Conservation (phyloP, 2,329 filamentous ascomycete genomes). For the Pseudopithomyces maydicus region DNA sequence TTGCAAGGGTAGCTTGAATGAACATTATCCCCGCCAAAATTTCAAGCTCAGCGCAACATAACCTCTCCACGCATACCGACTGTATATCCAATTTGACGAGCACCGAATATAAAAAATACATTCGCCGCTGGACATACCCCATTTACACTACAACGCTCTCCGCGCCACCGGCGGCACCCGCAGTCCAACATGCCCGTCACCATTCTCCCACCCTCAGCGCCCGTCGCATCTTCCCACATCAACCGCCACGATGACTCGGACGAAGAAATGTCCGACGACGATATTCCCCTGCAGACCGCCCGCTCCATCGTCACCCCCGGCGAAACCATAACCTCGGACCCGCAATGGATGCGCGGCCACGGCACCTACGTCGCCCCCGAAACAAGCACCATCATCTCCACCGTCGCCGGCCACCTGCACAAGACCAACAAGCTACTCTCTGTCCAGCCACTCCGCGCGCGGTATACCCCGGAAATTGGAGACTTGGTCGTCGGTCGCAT, state of each 20-base stretch:
- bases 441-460: constrained; percentile 84
- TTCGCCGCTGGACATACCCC: neutral
- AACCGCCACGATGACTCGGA: constrained; percentile 58
- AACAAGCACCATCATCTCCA: constrained; percentile 77
- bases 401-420: constrained; percentile 85
- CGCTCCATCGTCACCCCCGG: constrained; percentile 80
- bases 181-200: constrained; percentile 59
- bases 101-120: neutral
- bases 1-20: constrained; percentile 16
- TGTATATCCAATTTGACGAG: neutral
- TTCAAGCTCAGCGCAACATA: constrained; percentile 22
- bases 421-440: constrained; percentile 98
- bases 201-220: constrained; percentile 57
- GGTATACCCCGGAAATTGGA: constrained; percentile 94
- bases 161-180: neutral
- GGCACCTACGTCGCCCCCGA: constrained; percentile 77
- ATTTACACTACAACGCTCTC: neutral
- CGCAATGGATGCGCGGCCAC: constrained; percentile 99
- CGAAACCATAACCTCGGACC: constrained; percentile 83
- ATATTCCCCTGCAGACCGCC: constrained; percentile 30
- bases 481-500: constrained; percentile 94
- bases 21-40: constrained; percentile 34
- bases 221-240: constrained; percentile 37
- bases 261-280: constrained; percentile 54
- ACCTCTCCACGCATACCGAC: constrained; percentile 1